Percentiles rank a stretch among this genome's conserved stretches.
Evolutionary conservation across 2,329 filamentous ascomycete species (phyloP).

Genomic region (Calcarisporium arbuscula): DNA sequence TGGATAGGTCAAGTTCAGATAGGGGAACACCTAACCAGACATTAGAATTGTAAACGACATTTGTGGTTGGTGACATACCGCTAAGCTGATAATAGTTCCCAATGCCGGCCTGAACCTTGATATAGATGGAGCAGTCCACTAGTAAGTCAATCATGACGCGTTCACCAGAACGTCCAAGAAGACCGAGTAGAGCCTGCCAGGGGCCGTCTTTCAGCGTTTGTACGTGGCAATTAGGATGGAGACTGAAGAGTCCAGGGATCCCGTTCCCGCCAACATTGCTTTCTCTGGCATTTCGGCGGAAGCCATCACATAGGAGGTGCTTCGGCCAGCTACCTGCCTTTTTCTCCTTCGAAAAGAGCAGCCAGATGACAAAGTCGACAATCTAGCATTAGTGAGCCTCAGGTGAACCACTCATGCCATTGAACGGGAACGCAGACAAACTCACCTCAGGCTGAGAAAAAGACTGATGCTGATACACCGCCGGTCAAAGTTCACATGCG

Average conservation of each 20-base stretch:
- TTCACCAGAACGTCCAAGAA: slow-evolving; percentile 72
- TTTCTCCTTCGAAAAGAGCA: slow-evolving; percentile 59
- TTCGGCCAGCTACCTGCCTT: slow-evolving; percentile 45
- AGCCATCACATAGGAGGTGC: slow-evolving; percentile 82
- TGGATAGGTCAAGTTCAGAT: slow-evolving; percentile 32
- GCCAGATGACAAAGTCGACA: slow-evolving; percentile 71
- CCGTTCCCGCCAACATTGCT: slow-evolving; percentile 23
- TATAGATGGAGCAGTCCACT: slow-evolving; percentile 71
- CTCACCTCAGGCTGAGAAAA: slow-evolving; percentile 59
- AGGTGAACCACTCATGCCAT: background rate
- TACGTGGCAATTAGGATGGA: slow-evolving; percentile 65
- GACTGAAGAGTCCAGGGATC: slow-evolving; percentile 60
- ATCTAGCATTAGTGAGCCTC: slow-evolving; percentile 45
- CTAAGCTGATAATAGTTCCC: slow-evolving; percentile 74
- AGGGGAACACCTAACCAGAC: slow-evolving; percentile 39
- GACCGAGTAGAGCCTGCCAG: slow-evolving; percentile 69
- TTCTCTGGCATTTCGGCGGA: slow-evolving; percentile 41
- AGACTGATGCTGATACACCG: slow-evolving; percentile 35
- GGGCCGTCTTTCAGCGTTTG: slow-evolving; percentile 58
- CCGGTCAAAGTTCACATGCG: slow-evolving; percentile 46
- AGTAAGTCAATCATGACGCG: slow-evolving; percentile 72
- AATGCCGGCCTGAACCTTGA: slow-evolving; percentile 49
- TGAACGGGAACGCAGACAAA: background rate
- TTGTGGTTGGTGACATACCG: slow-evolving; percentile 48
- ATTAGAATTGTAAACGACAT: too few relatives aligned